Evolutionary conservation across 1,284 basidiomycete genomes (phyloP).

Genomic region (Trichosporon sp.): DNA sequence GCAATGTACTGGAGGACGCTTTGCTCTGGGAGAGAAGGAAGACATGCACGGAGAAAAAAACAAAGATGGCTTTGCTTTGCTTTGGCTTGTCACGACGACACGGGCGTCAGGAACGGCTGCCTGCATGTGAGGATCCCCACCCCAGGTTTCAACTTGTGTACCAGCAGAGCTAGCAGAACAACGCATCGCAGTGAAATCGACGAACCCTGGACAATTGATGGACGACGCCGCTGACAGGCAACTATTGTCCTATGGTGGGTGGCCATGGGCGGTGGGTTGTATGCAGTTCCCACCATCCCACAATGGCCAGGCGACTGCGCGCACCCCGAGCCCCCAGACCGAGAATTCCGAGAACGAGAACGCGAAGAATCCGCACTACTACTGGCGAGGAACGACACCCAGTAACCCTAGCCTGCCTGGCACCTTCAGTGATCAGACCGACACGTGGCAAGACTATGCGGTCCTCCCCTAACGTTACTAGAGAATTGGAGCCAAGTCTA

Average conservation of each 20-base stretch:
- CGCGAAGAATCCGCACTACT: not conserved
- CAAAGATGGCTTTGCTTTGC: not conserved
- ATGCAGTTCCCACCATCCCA: not conserved
- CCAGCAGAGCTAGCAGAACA: not conserved
- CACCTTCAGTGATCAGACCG: not conserved
- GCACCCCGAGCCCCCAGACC: too few species aligned
- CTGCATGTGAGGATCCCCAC: not conserved
- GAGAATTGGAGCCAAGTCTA: not conserved
- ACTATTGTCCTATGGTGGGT: not conserved
- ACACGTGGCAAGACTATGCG: not conserved
- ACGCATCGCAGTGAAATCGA: not conserved
- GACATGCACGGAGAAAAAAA: not conserved
- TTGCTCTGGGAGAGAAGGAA: not conserved
- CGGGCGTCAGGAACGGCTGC: constrained; percentile 6
- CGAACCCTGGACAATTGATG: not conserved
- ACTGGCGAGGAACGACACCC: not conserved
- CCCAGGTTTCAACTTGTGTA: constrained; percentile 11
- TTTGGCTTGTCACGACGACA: not conserved
- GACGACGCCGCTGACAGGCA: not conserved
- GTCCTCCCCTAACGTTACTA: not conserved
- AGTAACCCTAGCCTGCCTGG: not conserved
- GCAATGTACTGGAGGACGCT: not conserved
- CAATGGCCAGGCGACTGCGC: not conserved
- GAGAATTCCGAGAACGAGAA: not conserved
- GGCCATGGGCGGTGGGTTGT: not conserved